These are phyloP conservation scores for Oryza nivara DNA, from an alignment of 176 grass and related monocot species.

Conservation along the genomic window DNA sequence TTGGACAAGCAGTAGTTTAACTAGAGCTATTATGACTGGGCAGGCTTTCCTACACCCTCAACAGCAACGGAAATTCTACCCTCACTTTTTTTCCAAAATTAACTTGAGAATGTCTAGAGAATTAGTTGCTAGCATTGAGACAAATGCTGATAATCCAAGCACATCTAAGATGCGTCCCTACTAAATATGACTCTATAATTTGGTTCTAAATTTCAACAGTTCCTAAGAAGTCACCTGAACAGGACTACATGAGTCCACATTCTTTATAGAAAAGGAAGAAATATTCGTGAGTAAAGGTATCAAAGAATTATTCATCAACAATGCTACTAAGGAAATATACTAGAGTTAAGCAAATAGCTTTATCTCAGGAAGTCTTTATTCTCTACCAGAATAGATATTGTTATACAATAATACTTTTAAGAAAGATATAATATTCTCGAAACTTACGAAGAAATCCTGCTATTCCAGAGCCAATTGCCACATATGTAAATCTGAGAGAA, in stretches of 20 bases:
- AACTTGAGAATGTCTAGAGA: background rate
- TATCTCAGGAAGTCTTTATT: background rate
- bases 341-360: background rate
- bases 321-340: background rate
- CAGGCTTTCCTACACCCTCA: background rate
- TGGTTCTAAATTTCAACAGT: background rate
- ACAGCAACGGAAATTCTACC: background rate
- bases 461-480: conserved; percentile 53
- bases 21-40: background rate
- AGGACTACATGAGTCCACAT: background rate
- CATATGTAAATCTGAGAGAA: conserved; percentile 64
- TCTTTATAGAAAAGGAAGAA: background rate
- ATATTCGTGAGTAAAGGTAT: background rate
- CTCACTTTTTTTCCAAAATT: background rate
- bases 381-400: background rate
- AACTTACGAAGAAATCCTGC: conserved; percentile 74
- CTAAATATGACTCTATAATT: background rate
- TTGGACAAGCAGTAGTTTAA: background rate
- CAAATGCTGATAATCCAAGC: background rate
- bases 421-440: background rate
- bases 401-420: background rate
- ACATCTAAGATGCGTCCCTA: background rate
- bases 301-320: background rate
- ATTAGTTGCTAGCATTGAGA: no score
- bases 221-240: background rate